phyloP scores from a whole-genome alignment of 768 basidiomycete species.

The Pholiota conissans region DNA sequence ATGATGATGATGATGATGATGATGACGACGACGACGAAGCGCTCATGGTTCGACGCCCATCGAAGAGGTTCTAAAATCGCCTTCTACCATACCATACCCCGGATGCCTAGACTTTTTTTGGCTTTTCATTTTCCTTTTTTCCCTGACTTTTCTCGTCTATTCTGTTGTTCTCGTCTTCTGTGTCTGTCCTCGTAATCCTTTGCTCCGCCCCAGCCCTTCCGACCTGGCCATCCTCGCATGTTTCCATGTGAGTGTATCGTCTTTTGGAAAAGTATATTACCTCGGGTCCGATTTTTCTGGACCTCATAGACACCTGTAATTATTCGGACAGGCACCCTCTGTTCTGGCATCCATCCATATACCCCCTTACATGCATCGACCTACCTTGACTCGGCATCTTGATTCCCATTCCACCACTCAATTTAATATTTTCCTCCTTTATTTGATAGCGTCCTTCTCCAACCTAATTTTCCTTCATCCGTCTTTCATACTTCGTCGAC shows the following conservation, averaged over 20 bases:
- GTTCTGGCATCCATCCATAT: background rate
- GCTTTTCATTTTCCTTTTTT: background rate
- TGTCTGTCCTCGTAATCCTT: too few species aligned
- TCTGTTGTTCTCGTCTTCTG: too few species aligned
- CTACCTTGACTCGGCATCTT: background rate
- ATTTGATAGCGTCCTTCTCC: background rate
- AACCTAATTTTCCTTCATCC: background rate
- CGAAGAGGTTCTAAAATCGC: too few species aligned
- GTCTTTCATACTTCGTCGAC: background rate
- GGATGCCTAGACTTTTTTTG: background rate
- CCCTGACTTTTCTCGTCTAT: conserved; percentile 1
- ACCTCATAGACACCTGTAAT: background rate
- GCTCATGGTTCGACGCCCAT: conserved; percentile 4
- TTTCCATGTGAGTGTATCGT: background rate
- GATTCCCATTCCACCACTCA: background rate
- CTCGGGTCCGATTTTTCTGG: background rate
- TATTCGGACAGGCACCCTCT: background rate
- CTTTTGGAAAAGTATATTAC: background rate
- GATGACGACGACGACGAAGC: conserved; percentile 10
- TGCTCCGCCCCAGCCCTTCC: too few species aligned
- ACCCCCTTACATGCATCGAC: background rate
- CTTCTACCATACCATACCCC: background rate
- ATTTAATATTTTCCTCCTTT: background rate
- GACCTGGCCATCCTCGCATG: background rate
- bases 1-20: conserved; percentile 5